Base-by-base conservation (phyloP, 306 rosid genomes). In the Corylus americana region DNA sequence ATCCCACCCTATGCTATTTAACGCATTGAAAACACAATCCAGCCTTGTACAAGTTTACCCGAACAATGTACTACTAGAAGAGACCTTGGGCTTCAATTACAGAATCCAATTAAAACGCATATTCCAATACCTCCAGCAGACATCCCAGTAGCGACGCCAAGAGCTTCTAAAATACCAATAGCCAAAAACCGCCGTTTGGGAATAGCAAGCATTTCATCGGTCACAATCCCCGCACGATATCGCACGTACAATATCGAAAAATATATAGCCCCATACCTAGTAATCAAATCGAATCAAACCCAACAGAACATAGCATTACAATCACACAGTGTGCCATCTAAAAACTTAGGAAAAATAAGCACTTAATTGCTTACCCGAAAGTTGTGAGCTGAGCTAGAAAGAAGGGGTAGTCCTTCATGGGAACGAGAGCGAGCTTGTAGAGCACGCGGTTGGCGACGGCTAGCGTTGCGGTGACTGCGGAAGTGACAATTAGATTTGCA, bases 401-500 rank as follows among this genome's bases (percentile, higher is more conserved):
- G 83, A 94, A 94, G 44, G 98, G 98, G 77, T 84, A 91, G 18
- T 89, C 47, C 81, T 74, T 89, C 94, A 94, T 83, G 42, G 98
- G 96, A 45, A 92, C 92, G 31, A 94, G 97, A 11, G 98, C 97
- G 0, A 94, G 90, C 89, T 94, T 92, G 84, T 94, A 87, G 75
- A 94, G 91, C 62, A 94, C 98, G 31, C 97, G 98, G 73, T 94
- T 94, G 31, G 96, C 91, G 12, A 89, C 85, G 1, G 94, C 96
- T 2, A 90, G 86, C 1, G 86, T 71, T 11, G 84, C 82, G 35
- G 93, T 84, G 35, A 83, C 18, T 8, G 74, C 74, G 64, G 97
- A 85, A 17, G 87, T 54, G 14, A 85, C 68, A 75, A 91, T 16
- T 7, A 81, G 64, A 55, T 79, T 82, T 50, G 82, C 48, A 72